Evolutionary conservation across 2,329 filamentous ascomycete species (phyloP).

Genomic region (Talaromyces albobiverticillius): DNA sequence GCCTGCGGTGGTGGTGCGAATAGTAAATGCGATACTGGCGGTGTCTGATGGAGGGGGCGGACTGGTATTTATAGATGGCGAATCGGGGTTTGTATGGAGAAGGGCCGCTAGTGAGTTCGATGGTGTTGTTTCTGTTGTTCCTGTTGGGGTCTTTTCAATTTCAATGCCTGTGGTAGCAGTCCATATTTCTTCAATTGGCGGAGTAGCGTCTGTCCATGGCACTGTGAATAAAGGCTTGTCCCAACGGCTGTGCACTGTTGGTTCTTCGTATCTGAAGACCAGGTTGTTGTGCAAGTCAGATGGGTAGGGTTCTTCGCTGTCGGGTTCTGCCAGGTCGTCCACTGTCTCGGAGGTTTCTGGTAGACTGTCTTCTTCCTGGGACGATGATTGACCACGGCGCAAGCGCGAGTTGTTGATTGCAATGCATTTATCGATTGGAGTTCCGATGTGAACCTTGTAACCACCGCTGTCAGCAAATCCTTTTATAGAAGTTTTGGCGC

Average conservation of each 20-base stretch:
- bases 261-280: constrained; percentile 65
- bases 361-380: constrained; percentile 10
- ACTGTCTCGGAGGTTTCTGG: constrained; percentile 11
- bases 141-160: constrained; percentile 22
- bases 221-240: constrained; percentile 65
- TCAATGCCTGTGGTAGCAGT: constrained; percentile 48
- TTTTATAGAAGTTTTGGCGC: neutral
- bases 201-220: constrained; percentile 53
- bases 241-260: constrained; percentile 64
- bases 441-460: constrained; percentile 56
- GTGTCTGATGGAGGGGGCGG: constrained; percentile 23
- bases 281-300: constrained; percentile 61
- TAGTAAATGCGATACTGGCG: constrained; percentile 24
- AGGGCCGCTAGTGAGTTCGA: constrained; percentile 1
- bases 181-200: constrained; percentile 61
- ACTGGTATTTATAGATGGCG: constrained; percentile 15
- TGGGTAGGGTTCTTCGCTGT: constrained; percentile 45
- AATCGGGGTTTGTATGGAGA: neutral
- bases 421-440: constrained; percentile 54
- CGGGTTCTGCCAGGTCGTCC: constrained; percentile 12
- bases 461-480: neutral
- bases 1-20: constrained; percentile 20
- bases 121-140: neutral
- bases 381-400: constrained; percentile 14
- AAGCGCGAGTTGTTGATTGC: constrained; percentile 50